Evolutionary conservation across 768 basidiomycete genomes (phyloP).

Genomic region (Boletales sp.): DNA sequence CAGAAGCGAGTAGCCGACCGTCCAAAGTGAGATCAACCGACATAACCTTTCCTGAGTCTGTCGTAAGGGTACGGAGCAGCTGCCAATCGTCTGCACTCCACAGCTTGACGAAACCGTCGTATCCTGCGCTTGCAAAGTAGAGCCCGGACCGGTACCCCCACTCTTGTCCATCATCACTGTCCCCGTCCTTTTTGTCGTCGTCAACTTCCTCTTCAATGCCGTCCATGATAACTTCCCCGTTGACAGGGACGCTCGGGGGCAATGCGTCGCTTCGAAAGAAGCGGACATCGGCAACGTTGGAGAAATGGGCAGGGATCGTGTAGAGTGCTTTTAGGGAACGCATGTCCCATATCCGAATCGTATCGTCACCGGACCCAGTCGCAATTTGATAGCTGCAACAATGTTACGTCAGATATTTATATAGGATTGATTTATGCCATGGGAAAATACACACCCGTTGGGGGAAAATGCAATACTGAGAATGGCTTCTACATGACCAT

Average conservation of each 20-base stretch:
- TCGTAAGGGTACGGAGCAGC: constrained; percentile 79
- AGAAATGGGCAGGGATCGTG: constrained; percentile 94
- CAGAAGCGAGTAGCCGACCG: constrained; percentile 79
- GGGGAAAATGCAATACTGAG: constrained; percentile 91
- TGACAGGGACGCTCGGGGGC: constrained; percentile 39
- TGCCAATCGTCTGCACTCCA: constrained; percentile 99
- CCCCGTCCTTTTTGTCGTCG: constrained; percentile 23
- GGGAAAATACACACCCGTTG: constrained; percentile 67
- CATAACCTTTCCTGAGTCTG: constrained; percentile 99
- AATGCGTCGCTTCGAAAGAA: constrained; percentile 77
- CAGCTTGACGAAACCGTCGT: constrained; percentile 91
- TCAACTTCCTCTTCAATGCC: constrained; percentile 38
- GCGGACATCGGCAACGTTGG: constrained; percentile 91
- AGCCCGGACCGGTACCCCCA: constrained; percentile 83
- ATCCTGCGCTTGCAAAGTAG: constrained; percentile 91
- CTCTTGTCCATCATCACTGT: constrained; percentile 37
- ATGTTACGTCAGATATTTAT: constrained; percentile 9
- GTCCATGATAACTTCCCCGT: constrained; percentile 51
- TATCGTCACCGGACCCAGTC: constrained; percentile 95
- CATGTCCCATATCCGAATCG: constrained; percentile 98
- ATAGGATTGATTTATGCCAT: background rate
- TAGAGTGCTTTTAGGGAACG: constrained; percentile 89
- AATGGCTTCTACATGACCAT: constrained; percentile 93
- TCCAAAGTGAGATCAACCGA: constrained; percentile 88
- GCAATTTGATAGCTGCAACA: constrained; percentile 86